A percentile compares a stretch with the other conserved stretches of the same genome.
phyloP scores from a whole-genome alignment of 208 protist species.

The Acanthamoeba castellanii region DNA sequence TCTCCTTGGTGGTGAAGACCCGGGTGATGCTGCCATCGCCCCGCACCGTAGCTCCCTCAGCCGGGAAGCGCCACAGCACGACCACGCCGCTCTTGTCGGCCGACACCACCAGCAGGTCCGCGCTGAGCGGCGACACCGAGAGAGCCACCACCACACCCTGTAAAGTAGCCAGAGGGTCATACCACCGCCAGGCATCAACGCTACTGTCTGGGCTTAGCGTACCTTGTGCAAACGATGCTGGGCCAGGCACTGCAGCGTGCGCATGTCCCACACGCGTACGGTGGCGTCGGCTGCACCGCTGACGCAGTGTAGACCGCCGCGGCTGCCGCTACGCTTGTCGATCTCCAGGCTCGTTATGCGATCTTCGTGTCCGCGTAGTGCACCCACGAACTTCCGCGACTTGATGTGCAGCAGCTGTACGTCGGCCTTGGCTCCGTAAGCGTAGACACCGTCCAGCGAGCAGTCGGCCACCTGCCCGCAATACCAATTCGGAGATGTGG shows the following conservation, averaged over 20 bases:
- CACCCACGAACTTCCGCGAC: slow-evolving; percentile 26
- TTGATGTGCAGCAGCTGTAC: slow-evolving; percentile 50
- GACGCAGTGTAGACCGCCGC: background rate
- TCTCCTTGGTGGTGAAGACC: background rate
- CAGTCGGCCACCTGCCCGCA: slow-evolving; percentile 51
- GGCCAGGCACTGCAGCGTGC: slow-evolving; percentile 22
- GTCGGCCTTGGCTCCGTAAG: slow-evolving; percentile 60
- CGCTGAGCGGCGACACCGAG: background rate
- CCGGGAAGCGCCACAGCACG: background rate
- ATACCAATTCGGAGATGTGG: slow-evolving; percentile 66
- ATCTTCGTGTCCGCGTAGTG: slow-evolving; percentile 46
- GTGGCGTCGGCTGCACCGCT: slow-evolving; percentile 40
- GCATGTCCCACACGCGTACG: slow-evolving; percentile 47
- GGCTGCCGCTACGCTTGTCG: background rate
- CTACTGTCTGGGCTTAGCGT: background rate
- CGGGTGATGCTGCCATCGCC: background rate
- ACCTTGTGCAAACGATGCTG: slow-evolving; percentile 43
- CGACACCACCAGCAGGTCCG: background rate
- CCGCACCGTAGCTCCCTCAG: background rate
- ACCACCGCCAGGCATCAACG: background rate
- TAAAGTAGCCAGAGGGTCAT: background rate
- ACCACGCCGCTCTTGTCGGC: slow-evolving; percentile 34
- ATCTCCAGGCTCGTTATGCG: slow-evolving; percentile 44
- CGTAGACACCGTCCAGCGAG: background rate
- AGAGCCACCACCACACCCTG: background rate